phyloP scores from a whole-genome alignment of 805 yeast species.

The Hanseniaspora occidentalis region DNA sequence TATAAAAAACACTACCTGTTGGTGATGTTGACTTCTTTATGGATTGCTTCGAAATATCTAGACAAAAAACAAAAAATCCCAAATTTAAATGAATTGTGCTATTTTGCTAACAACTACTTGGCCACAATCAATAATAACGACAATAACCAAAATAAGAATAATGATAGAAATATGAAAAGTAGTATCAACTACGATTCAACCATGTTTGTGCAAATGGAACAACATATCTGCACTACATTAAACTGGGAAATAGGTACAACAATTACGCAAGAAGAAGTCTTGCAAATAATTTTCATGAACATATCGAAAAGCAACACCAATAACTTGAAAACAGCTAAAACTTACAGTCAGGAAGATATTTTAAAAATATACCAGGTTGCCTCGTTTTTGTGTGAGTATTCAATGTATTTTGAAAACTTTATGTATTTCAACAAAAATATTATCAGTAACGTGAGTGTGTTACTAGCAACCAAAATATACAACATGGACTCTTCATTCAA shows the following conservation, averaged over 20 bases:
- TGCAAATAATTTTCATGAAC: slow-evolving; percentile 7
- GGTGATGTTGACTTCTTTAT: slow-evolving; percentile 72
- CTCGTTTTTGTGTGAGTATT: slow-evolving; percentile 41
- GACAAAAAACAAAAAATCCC: slow-evolving; percentile 61
- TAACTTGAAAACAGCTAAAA: slow-evolving; percentile 9
- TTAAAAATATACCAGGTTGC: slow-evolving; percentile 19
- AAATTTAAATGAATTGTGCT: slow-evolving; percentile 48
- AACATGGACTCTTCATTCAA: slow-evolving; percentile 12
- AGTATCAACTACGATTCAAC: slow-evolving; percentile 39
- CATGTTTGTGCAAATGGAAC: slow-evolving; percentile 68
- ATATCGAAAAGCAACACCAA: slow-evolving; percentile 7
- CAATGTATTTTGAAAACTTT: slow-evolving; percentile 38
- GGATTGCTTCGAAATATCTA: slow-evolving; percentile 75
- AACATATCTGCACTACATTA: slow-evolving; percentile 57
- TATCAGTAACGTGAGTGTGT: slow-evolving; percentile 36
- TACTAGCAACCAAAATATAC: slow-evolving; percentile 39
- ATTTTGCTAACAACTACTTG: slow-evolving; percentile 39
- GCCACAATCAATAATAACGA: not conserved
- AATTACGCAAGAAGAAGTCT: slow-evolving; percentile 11
- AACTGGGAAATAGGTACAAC: slow-evolving; percentile 41
- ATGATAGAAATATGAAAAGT: not conserved
- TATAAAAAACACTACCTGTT: slow-evolving; percentile 72
- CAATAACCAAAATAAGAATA: not conserved
- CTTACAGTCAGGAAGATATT: not conserved
- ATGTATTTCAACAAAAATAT: slow-evolving; percentile 34